Conservation (phyloP, 208 protist genomes). For the Acanthamoeba lenticulata region DNA sequence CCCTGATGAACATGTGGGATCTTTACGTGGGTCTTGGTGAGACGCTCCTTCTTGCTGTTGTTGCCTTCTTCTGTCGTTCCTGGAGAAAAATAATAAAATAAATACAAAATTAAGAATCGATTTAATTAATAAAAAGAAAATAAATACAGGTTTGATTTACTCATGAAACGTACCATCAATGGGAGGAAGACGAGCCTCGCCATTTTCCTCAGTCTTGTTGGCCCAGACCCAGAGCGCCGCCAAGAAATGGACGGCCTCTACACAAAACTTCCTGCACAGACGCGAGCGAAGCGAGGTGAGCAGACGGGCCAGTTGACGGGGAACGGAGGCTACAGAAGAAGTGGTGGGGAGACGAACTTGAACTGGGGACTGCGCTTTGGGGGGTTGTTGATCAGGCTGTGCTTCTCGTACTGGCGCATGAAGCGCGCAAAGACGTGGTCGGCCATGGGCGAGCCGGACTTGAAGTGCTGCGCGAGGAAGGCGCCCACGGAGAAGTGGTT, state of each 20-base stretch:
- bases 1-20: background rate
- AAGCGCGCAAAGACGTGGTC: background rate
- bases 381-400: background rate
- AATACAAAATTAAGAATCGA: background rate
- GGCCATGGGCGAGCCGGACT: conserved; percentile 25
- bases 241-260: background rate
- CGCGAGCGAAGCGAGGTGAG: background rate
- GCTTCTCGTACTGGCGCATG: background rate
- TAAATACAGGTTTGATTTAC: background rate
- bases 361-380: background rate
- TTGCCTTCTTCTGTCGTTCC: background rate
- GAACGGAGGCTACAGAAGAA: too few species aligned
- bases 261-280: background rate
- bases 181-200: background rate
- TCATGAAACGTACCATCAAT: background rate
- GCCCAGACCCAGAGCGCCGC: conserved; percentile 3
- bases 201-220: background rate
- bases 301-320: too few species aligned
- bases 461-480: conserved; percentile 33
- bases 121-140: background rate
- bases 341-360: background rate
- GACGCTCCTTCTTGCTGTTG: background rate
- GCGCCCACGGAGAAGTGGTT: conserved; percentile 14
- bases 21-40: conserved; percentile 8
- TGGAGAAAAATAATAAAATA: background rate